Evolutionary conservation across 2,329 filamentous ascomycete species (phyloP).

Genomic region (Trichoderma gracile): DNA sequence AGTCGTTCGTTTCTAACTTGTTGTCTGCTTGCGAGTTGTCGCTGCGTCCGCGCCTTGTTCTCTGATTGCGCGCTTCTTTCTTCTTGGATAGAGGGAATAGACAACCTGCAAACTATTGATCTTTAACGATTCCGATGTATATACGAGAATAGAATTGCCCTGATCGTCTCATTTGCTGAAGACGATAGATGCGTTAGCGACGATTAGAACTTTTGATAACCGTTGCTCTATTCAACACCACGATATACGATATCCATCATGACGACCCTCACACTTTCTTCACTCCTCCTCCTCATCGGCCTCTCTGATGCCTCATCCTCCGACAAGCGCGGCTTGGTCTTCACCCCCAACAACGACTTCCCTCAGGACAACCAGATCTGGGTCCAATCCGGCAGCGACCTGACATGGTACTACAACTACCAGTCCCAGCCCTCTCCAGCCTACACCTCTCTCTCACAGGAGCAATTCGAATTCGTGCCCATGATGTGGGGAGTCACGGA

Average conservation of each 20-base stretch:
- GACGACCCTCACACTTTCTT: neutral
- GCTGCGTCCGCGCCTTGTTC: neutral
- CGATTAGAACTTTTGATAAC: neutral
- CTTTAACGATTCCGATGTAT: neutral
- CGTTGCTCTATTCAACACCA: neutral
- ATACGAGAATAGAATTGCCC: neutral
- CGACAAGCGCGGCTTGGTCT: conserved; percentile 72
- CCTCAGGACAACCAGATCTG: conserved; percentile 67
- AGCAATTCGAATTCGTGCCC: conserved; percentile 71
- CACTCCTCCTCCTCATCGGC: conserved; percentile 30
- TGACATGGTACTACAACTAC: conserved; percentile 91
- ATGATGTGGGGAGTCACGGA: conserved; percentile 71
- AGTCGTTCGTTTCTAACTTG: neutral
- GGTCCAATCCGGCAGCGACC: conserved; percentile 54
- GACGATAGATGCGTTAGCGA: neutral
- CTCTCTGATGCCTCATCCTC: conserved; percentile 37
- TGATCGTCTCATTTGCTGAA: neutral
- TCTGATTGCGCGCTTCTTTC: neutral
- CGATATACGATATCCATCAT: neutral
- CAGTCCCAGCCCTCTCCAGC: conserved; percentile 54
- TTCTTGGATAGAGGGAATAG: neutral
- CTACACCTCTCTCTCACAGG: conserved; percentile 51
- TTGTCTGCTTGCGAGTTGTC: neutral
- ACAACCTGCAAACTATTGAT: neutral
- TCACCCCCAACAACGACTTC: conserved; percentile 57